Conservation (phyloP, 345 rosid species). For the Euphorbia pulcherrima region DNA sequence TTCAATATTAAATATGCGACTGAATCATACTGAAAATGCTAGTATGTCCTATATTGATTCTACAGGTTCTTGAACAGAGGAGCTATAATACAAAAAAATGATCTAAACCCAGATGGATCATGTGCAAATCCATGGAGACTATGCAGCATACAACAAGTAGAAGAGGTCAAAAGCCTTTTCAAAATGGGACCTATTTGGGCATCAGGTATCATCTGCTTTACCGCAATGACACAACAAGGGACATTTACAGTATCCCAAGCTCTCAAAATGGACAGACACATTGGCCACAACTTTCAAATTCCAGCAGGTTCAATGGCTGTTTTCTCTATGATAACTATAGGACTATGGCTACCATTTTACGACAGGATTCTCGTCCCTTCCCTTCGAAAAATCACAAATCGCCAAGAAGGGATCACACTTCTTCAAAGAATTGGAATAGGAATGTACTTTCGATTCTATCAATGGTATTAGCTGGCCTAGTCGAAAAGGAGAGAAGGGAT, state of each 20-base stretch:
- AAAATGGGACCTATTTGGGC: conserved; percentile 21
- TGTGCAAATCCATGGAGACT: conserved; percentile 21
- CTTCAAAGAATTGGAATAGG: conserved; percentile 31
- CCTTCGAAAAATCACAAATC: conserved; percentile 17
- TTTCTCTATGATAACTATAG: conserved; percentile 23
- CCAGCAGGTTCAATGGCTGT: conserved; percentile 16
- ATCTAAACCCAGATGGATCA: conserved; percentile 42
- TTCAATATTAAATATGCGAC: too few relatives aligned
- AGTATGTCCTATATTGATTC: too few relatives aligned
- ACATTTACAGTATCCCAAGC: conserved; percentile 29
- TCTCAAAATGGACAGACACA: conserved; percentile 20
- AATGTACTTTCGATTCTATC: conserved; percentile 11
- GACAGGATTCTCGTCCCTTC: conserved; percentile 23
- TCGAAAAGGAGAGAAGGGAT: conserved; percentile 32
- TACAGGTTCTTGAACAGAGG: conserved; percentile 71
- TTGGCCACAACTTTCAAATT: conserved; percentile 21
- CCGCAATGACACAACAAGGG: conserved; percentile 20
- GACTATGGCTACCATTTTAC: conserved; percentile 25
- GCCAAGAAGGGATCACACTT: conserved; percentile 25
- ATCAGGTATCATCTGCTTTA: conserved; percentile 17
- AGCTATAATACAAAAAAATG: conserved; percentile 42
- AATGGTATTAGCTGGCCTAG: conserved; percentile 22
- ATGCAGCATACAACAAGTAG: conserved; percentile 23
- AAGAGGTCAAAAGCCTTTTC: conserved; percentile 25
- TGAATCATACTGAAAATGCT: too few relatives aligned